A percentile compares a stretch with the other conserved stretches of the same genome.
Evolutionary conservation across 495 filamentous ascomycete genomes (phyloP).

Genomic region (Acidiella bohemica): DNA sequence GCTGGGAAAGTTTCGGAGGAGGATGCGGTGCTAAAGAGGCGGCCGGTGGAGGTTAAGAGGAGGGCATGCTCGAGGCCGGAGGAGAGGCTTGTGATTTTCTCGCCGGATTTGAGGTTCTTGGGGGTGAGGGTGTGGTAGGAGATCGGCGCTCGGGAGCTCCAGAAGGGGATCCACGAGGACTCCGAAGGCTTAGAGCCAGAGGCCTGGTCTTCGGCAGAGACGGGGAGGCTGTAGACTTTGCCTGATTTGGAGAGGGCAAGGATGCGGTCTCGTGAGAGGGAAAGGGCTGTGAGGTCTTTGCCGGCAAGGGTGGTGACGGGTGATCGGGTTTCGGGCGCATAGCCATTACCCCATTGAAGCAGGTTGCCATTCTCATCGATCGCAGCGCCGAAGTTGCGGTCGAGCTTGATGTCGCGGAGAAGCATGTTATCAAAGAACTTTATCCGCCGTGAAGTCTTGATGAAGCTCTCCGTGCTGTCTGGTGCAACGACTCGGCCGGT

Average conservation of each 20-base stretch:
- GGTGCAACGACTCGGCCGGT: constrained; percentile 72
- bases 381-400: constrained; percentile 71
- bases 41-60: constrained; percentile 70
- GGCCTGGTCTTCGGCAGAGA: constrained; percentile 55
- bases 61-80: constrained; percentile 75
- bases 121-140: constrained; percentile 63
- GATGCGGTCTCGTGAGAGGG: constrained; percentile 67
- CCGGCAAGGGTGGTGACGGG: constrained; percentile 65
- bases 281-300: constrained; percentile 60
- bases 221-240: constrained; percentile 74
- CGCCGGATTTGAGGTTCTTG: constrained; percentile 49
- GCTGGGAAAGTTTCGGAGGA: constrained; percentile 64
- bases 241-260: constrained; percentile 65
- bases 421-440: constrained; percentile 73
- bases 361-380: constrained; percentile 80
- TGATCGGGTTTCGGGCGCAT: constrained; percentile 39
- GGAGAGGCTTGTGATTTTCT: constrained; percentile 58
- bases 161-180: constrained; percentile 66
- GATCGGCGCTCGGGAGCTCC: constrained; percentile 42
- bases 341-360: constrained; percentile 80
- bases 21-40: constrained; percentile 73
- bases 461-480: constrained; percentile 51
- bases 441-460: constrained; percentile 71
- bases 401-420: constrained; percentile 77
- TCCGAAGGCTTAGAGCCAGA: constrained; percentile 46